Evolutionary conservation across 2,329 filamentous ascomycete species (phyloP), one percentile per base, ranked within the genome.

Genomic region (Trichoderma hamatum): DNA sequence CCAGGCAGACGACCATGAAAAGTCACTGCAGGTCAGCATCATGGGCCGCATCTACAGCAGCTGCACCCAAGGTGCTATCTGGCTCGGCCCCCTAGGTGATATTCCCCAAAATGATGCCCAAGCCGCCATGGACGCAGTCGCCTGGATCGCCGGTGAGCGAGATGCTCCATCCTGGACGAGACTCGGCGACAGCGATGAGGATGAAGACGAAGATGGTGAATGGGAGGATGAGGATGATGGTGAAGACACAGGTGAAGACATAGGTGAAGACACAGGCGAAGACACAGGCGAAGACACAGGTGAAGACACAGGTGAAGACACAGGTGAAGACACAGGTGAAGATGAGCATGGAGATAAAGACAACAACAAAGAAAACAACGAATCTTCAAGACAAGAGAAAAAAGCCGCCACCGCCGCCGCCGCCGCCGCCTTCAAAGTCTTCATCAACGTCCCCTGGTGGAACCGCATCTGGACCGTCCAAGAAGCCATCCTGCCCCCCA

Each of bases 381-480:
- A 43, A 3, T 16, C 14, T n/a, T 19, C 5, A 39, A 39, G 36
- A 39, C 36, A 16, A 39, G 36, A 39, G 5, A 13, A 39, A 13
- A 39, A 39, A 43, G 7, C 39, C 39, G 16, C 56, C 36, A 6
- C 28, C 49, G 14, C 56, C 26, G 2, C 52, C n/a, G 52, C 36
- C 26, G 34, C 32, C 26, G 14, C 24, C 3, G 63, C 52, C 19
- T 24, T 66, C 7, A 66, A 49, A 14, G 5, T 52, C 9, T 2
- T 58, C 26, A 13, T 66, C 26, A 43, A n/a, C 36, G 26, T 66
- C 5, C 34, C 62, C 26, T 66, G 52, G 63, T 66, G 63, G 63
- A 26, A 3, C 36, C 63, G 63, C 63, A 66, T 66, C 34, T 66
- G 52, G 63, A 66, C 63, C 26, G 52, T 66, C 36, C 63, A 66